Evolutionary conservation across 1,284 basidiomycete species (phyloP).

Genomic region (Irpex sp.): DNA sequence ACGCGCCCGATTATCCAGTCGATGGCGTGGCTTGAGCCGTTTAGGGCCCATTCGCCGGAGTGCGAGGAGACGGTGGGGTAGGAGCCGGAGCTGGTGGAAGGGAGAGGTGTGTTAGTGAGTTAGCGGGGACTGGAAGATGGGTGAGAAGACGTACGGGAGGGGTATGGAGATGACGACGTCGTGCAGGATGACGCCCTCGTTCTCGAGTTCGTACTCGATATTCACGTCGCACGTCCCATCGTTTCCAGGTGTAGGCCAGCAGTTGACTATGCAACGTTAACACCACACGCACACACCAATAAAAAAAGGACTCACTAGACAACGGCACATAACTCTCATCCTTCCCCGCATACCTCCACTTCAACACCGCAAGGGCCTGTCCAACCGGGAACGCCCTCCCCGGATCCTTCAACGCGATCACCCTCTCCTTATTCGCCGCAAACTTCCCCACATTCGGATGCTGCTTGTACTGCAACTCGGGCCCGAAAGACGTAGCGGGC

Average conservation of each 20-base stretch:
- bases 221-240: slow-evolving; percentile 90
- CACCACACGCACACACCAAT: neutral
- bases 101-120: slow-evolving; percentile 6
- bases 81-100: slow-evolving; percentile 66
- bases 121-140: neutral
- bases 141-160: slow-evolving; percentile 61
- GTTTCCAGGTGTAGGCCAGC: slow-evolving; percentile 91
- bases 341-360: slow-evolving; percentile 88
- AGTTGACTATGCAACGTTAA: slow-evolving; percentile 62
- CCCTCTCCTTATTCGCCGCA: slow-evolving; percentile 57
- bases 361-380: slow-evolving; percentile 82
- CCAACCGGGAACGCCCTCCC: slow-evolving; percentile 83
- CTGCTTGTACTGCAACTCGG: slow-evolving; percentile 89
- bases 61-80: slow-evolving; percentile 82
- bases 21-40: slow-evolving; percentile 72
- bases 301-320: slow-evolving; percentile 58
- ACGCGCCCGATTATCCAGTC: slow-evolving; percentile 77
- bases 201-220: slow-evolving; percentile 95
- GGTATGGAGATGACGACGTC: slow-evolving; percentile 91
- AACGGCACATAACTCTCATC: slow-evolving; percentile 91
- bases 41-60: slow-evolving; percentile 76
- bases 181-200: slow-evolving; percentile 72
- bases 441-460: slow-evolving; percentile 95
- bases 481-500: slow-evolving; percentile 58
- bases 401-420: slow-evolving; percentile 83